phyloP scores from a whole-genome alignment of 1,284 basidiomycete species.

The Papiliotrema nemorosa region DNA sequence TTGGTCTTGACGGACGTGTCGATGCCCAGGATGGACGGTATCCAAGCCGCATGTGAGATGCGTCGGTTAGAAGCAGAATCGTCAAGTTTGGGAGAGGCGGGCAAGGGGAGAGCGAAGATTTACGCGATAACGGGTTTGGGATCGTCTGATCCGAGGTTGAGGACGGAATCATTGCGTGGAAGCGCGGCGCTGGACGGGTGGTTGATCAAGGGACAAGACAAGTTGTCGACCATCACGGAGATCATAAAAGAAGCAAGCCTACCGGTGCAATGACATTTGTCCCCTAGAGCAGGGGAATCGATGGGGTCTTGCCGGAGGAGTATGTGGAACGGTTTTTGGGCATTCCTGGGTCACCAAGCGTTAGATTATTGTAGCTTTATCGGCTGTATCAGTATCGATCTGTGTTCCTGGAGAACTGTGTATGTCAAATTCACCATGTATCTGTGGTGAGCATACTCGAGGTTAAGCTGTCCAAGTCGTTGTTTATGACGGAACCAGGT shows the following conservation, averaged over 20 bases:
- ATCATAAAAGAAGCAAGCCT: constrained; percentile 21
- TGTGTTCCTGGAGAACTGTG: no score
- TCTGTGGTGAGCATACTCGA: no score
- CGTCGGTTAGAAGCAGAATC: constrained; percentile 12
- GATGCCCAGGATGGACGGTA: constrained; percentile 32
- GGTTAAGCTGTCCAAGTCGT: no score
- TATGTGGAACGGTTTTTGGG: no score
- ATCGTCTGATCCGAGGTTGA: constrained; percentile 25
- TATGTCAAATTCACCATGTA: no score
- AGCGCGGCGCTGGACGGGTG: constrained; percentile 30
- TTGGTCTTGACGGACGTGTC: constrained; percentile 31
- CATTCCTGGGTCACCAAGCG: no score
- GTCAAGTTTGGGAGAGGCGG: not conserved
- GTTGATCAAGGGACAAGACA: constrained; percentile 33
- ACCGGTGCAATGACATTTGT: no score
- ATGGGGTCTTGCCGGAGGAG: no score
- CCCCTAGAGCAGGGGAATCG: no score
- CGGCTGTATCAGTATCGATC: no score
- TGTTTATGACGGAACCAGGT: no score
- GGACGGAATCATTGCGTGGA: constrained; percentile 17
- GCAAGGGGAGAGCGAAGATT: constrained; percentile 9
- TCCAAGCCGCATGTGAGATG: constrained; percentile 24
- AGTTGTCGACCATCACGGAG: constrained; percentile 14
- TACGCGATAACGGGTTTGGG: constrained; percentile 35
- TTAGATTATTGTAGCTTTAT: no score